Conservation (phyloP, 129 eudicot genomes). For the Rutidosis leptorrhynchoides region DNA sequence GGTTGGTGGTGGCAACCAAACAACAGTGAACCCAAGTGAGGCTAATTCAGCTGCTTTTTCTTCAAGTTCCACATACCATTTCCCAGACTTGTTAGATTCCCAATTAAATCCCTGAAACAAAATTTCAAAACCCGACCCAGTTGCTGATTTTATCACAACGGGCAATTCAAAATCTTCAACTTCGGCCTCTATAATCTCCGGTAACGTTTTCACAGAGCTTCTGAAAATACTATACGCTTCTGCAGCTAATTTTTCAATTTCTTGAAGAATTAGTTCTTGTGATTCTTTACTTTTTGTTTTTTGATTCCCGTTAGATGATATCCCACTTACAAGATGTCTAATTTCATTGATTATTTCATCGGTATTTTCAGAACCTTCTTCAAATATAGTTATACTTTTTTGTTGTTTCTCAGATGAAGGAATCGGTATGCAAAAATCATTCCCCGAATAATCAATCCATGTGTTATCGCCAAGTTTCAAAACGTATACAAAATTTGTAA, state of each 20-base stretch:
- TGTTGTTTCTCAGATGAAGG: slow-evolving; percentile 25
- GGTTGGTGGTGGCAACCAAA: slow-evolving; percentile 98
- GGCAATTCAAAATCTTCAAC: slow-evolving; percentile 37
- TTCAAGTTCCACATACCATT: slow-evolving; percentile 77
- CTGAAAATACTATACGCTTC: slow-evolving; percentile 93
- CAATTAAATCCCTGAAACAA: slow-evolving; percentile 91
- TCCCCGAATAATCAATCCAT: slow-evolving; percentile 74
- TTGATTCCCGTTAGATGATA: slow-evolving; percentile 60
- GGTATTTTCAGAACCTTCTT: slow-evolving; percentile 44
- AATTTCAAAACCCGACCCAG: slow-evolving; percentile 86
- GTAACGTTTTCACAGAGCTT: slow-evolving; percentile 45
- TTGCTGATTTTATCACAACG: slow-evolving; percentile 59
- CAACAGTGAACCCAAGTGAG: slow-evolving; percentile 69
- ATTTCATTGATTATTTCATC: slow-evolving; percentile 78
- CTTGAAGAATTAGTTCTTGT: slow-evolving; percentile 79
- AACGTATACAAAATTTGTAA: slow-evolving; percentile 68
- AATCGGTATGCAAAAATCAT: slow-evolving; percentile 68
- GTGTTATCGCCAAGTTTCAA: slow-evolving; percentile 64
- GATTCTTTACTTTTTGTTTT: slow-evolving; percentile 63
- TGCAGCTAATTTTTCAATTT: slow-evolving; percentile 94
- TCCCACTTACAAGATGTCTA: slow-evolving; percentile 71
- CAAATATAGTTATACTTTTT: slow-evolving; percentile 17
- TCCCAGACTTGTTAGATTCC: slow-evolving; percentile 93
- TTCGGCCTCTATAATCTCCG: slow-evolving; percentile 39
- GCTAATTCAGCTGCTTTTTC: slow-evolving; percentile 67